A percentile compares a stretch with the other conserved stretches of the same genome.
These are phyloP conservation scores for Cladochytrium replicatum DNA, from an alignment of 192 early-diverging fungal species.

Conservation along the genomic window DNA sequence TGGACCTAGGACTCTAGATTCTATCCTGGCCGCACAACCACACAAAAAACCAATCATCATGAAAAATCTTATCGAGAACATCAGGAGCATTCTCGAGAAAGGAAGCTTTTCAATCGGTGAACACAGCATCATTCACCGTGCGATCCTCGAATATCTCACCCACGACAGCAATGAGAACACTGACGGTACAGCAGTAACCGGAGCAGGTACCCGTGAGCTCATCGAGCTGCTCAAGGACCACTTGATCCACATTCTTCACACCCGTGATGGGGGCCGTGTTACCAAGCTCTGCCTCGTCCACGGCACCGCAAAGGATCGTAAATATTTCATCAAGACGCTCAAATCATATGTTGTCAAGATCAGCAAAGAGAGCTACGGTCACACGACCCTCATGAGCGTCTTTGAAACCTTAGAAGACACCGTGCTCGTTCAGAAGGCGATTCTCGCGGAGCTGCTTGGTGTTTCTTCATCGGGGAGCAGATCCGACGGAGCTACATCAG, in stretches of 20 bases:
- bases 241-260: conserved; percentile 81
- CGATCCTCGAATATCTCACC: conserved; percentile 73
- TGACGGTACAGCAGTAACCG: no score
- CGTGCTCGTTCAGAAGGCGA: conserved; percentile 64
- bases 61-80: conserved; percentile 54
- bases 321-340: conserved; percentile 77
- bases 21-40: conserved; percentile 52
- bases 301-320: conserved; percentile 81
- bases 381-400: conserved; percentile 68
- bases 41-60: conserved; percentile 61
- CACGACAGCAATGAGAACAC: conserved; percentile 54
- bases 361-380: conserved; percentile 82
- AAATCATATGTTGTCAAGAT: conserved; percentile 73
- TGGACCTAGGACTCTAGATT: conserved; percentile 29
- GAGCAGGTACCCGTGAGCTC: conserved; percentile 32
- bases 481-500: conserved; percentile 7
- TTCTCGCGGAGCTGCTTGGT: conserved; percentile 44
- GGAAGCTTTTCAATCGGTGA: conserved; percentile 50
- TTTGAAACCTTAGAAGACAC: conserved; percentile 93
- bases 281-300: conserved; percentile 73
- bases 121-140: conserved; percentile 76
- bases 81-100: conserved; percentile 73
- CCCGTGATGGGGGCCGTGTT: conserved; percentile 78
- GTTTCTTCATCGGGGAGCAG: conserved; percentile 22
- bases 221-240: conserved; percentile 74